Base-by-base conservation (phyloP, 2,329 filamentous ascomycete species). In the Fusarium protoensiforme region DNA sequence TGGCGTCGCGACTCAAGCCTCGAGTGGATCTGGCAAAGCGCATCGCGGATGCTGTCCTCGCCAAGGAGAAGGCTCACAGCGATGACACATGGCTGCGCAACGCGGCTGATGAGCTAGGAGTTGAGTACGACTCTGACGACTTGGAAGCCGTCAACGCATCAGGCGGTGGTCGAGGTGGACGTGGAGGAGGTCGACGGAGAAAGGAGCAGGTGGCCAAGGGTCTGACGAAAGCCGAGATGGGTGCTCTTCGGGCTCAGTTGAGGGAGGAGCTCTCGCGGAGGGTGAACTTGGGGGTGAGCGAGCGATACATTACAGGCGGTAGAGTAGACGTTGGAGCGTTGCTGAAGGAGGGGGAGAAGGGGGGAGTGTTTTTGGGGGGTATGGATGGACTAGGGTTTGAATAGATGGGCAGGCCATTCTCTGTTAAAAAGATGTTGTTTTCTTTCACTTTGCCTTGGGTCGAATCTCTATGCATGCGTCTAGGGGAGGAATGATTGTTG, bases 41-140 rank as follows among this genome's bases (percentile, higher is more conserved):
- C 79, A 92, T 99, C 16, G 93, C 95, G 1, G 96, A 98, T 78
- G 89, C 93, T 2, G 87, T 87, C 1, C 89, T 96, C 10, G 96
- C 95, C 9, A 98, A 98, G 83, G 94, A 97, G 80, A 97, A 96
- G 83, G 91, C 92, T 11, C 90, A 90, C 64, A 92, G 93, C 77
- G 94, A 97, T 76, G 94, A 98, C 74, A 91, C 94, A 64, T 96
- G 95, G 91, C 86, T 98, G 76, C 90, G 91, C 48, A 90, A 90
- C 56, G 95, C 95, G 0, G 96, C 96, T 0, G 95, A 98, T 66
- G 96, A 98, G 73, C 87, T 99, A 0, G 96, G 96, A 1, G 94
- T 98, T 0, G 96, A 98, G 61, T 98, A 97, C 80, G 95, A 98
- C 79, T 93, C 91, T 68, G 95, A 97, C 38, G 94, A 97, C 53